A percentile compares a stretch with the other conserved stretches of the same genome.
Evolutionary conservation across 176 grass and related monocot species (phyloP).

Genomic region (Oryza glumipatula): DNA sequence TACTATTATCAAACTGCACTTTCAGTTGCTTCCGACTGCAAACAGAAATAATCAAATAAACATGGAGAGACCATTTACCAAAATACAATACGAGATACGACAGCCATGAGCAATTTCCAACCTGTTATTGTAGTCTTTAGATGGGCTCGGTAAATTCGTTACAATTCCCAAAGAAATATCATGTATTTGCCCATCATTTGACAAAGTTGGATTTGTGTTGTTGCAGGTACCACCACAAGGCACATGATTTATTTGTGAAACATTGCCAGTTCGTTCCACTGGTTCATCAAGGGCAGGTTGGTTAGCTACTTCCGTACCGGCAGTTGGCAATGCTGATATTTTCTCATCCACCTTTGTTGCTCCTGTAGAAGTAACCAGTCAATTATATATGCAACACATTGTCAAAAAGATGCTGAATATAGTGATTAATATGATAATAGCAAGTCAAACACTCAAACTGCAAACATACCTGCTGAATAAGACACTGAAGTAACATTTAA

Average conservation of each 20-base stretch:
- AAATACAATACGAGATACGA: neutral
- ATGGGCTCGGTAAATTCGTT: neutral
- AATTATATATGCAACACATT: constrained; percentile 18
- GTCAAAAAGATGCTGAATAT: neutral
- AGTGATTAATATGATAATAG: neutral
- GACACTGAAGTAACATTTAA: constrained; percentile 41
- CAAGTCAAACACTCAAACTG: neutral
- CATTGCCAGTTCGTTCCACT: neutral
- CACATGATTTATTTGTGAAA: constrained; percentile 33
- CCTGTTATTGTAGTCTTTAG: constrained; percentile 41
- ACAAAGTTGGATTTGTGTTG: neutral
- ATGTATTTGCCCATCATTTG: constrained; percentile 34
- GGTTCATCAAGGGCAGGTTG: constrained; percentile 16
- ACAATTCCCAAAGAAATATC: constrained; percentile 41
- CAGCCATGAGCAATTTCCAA: neutral
- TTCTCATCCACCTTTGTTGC: constrained; percentile 5
- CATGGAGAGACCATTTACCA: neutral
- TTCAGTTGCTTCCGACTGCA: constrained; percentile 48
- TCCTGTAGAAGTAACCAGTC: constrained; percentile 33
- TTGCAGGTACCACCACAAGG: neutral
- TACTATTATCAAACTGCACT: constrained; percentile 25
- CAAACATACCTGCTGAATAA: constrained; percentile 49
- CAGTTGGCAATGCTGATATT: constrained; percentile 12
- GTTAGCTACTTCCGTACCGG: constrained; percentile 5
- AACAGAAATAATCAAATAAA: constrained; percentile 19